Evolutionary conservation across 2,329 filamentous ascomycete genomes (phyloP).

Genomic region (Didymella keratinophila): DNA sequence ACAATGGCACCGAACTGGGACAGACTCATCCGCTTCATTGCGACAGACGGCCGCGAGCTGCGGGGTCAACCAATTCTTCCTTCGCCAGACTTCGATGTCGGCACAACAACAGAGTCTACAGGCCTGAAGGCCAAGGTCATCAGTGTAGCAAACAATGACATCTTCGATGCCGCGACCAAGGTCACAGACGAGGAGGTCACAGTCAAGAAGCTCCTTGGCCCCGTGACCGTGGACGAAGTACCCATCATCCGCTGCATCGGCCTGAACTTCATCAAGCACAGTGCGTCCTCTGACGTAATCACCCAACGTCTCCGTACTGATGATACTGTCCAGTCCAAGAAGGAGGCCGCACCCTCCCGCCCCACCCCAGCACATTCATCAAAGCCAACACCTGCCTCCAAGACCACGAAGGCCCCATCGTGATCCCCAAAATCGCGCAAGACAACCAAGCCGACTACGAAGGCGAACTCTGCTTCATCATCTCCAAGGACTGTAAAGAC

Average conservation of each 20-base stretch:
- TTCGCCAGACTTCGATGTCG: slow-evolving; percentile 58
- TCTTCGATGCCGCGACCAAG: slow-evolving; percentile 59
- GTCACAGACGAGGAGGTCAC: slow-evolving; percentile 63
- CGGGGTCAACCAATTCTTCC: slow-evolving; percentile 63
- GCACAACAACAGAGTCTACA: slow-evolving; percentile 57
- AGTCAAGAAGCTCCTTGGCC: slow-evolving; percentile 63
- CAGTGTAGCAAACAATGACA: slow-evolving; percentile 54
- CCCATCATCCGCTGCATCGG: slow-evolving; percentile 67
- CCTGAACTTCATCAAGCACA: slow-evolving; percentile 67
- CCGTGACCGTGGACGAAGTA: slow-evolving; percentile 60
- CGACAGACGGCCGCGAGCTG: slow-evolving; percentile 59
- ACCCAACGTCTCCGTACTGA: too few relatives aligned
- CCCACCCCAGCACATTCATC: slow-evolving; percentile 61
- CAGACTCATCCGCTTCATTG: slow-evolving; percentile 63
- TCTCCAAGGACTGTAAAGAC: slow-evolving; percentile 62
- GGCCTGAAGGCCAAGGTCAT: slow-evolving; percentile 63
- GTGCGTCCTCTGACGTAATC: slow-evolving; percentile 36
- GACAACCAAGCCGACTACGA: slow-evolving; percentile 57
- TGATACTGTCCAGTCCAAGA: slow-evolving; percentile 56
- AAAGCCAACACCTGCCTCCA: slow-evolving; percentile 55
- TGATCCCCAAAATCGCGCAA: slow-evolving; percentile 60
- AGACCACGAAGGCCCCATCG: slow-evolving; percentile 53
- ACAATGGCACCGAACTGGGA: slow-evolving; percentile 54
- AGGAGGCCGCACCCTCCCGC: slow-evolving; percentile 59
- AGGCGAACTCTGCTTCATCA: slow-evolving; percentile 56